Conservation (phyloP, 345 rosid genomes). For the Trapa incisa region DNA sequence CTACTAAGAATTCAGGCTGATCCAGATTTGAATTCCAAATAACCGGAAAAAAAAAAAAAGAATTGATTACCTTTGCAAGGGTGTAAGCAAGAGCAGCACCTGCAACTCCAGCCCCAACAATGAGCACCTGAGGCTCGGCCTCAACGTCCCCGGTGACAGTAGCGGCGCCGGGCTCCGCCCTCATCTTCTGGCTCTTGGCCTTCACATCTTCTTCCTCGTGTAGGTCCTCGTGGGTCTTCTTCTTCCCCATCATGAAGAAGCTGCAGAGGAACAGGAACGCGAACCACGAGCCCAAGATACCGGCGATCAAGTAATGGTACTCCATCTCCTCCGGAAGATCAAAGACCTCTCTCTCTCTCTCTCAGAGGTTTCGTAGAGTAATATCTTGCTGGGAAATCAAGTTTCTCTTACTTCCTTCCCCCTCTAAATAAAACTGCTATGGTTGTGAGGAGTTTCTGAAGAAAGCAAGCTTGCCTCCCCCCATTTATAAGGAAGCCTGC, state of each 20-base stretch:
- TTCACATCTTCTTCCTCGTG: neutral
- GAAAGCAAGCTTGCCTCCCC: slow-evolving; percentile 7
- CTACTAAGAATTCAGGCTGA: neutral
- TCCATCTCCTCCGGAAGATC: slow-evolving; percentile 3
- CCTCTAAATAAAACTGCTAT: neutral
- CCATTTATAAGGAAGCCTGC: slow-evolving; percentile 2
- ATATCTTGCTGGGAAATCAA: neutral
- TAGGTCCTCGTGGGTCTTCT: neutral
- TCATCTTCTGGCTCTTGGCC: neutral
- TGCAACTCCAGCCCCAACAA: slow-evolving; percentile 39
- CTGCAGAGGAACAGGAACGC: slow-evolving; percentile 5
- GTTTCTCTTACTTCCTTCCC: neutral
- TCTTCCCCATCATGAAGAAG: slow-evolving; percentile 7
- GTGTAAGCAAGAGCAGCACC: slow-evolving; percentile 54
- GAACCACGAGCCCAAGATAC: slow-evolving; percentile 11
- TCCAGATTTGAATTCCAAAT: neutral
- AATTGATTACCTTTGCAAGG: slow-evolving; percentile 27
- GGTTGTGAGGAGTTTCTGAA: neutral
- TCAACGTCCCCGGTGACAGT: neutral
- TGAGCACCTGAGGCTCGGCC: slow-evolving; percentile 18
- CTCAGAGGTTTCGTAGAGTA: neutral
- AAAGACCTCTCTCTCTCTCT: neutral
- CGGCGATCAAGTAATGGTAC: slow-evolving; percentile 12
- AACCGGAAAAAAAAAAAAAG: neutral
- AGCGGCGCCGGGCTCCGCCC: too few relatives aligned